Conservation (phyloP, 2,329 filamentous ascomycete genomes). For the Exophiala dermatitidis region DNA sequence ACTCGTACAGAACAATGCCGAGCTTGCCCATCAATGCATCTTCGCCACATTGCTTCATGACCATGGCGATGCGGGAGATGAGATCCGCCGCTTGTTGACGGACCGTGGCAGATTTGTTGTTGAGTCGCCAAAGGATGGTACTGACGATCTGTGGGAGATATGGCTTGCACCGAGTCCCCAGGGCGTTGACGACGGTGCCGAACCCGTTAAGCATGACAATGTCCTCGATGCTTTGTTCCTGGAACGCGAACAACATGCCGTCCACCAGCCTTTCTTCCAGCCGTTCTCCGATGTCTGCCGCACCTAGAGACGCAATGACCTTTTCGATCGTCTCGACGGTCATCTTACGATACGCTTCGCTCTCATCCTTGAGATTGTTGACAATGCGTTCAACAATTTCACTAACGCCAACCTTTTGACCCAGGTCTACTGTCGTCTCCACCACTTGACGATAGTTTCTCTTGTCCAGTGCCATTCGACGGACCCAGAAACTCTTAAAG, state of each 20-base stretch:
- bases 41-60: constrained; percentile 98
- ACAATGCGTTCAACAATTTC: constrained; percentile 93
- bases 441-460: constrained; percentile 97
- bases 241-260: constrained; percentile 91
- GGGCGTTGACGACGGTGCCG: constrained; percentile 90
- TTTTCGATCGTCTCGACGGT: constrained; percentile 97
- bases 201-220: constrained; percentile 95
- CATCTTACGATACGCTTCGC: constrained; percentile 97
- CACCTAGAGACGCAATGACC: constrained; percentile 83
- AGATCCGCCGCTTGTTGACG: constrained; percentile 95
- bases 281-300: constrained; percentile 86
- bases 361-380: constrained; percentile 94
- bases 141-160: constrained; percentile 96
- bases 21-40: constrained; percentile 94
- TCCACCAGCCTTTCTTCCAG: constrained; percentile 92
- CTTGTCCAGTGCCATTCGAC: constrained; percentile 93
- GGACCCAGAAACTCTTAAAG: constrained; percentile 98
- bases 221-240: constrained; percentile 95
- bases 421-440: constrained; percentile 93
- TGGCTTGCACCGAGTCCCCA: constrained; percentile 88
- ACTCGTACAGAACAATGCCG: constrained; percentile 91
- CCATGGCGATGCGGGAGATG: constrained; percentile 93
- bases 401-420: constrained; percentile 93
- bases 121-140: constrained; percentile 90
- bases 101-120: constrained; percentile 96